Percentiles rank a stretch among this genome's conserved stretches.
These are phyloP conservation scores for Colletotrichum horii DNA, from an alignment of 2,329 filamentous ascomycete species.

Conservation along the genomic window DNA sequence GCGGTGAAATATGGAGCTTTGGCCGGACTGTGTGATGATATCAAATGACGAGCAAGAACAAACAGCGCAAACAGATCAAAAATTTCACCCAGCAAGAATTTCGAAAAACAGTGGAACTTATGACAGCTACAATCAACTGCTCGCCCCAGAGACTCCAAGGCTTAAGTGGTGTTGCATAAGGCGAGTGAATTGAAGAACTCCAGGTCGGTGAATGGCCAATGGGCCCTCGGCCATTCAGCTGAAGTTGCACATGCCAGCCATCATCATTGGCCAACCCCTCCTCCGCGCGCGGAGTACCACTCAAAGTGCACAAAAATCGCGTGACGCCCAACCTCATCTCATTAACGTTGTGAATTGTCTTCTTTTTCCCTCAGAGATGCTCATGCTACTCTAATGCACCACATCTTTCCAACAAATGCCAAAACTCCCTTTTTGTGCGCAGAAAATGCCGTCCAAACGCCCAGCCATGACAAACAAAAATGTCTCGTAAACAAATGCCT, in stretches of 20 bases:
- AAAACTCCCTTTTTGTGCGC: background rate
- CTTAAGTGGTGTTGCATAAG: too few species aligned
- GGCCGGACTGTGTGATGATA: too few species aligned
- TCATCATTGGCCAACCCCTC: background rate
- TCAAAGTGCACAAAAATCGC: background rate
- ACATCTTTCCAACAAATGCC: background rate
- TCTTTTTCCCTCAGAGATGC: background rate
- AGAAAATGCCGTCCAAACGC: background rate
- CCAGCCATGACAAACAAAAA: background rate
- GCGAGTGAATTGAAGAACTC: background rate
- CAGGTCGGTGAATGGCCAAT: background rate
- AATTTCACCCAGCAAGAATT: too few species aligned
- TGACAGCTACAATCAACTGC: too few species aligned
- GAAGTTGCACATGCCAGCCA: background rate
- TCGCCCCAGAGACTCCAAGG: too few species aligned
- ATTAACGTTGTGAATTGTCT: background rate
- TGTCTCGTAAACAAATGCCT: background rate
- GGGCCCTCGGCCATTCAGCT: background rate
- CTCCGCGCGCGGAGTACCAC: background rate
- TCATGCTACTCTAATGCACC: background rate
- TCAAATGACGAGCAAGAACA: too few species aligned
- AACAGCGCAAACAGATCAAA: too few species aligned
- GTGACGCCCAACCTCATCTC: background rate
- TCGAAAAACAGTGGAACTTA: too few species aligned
- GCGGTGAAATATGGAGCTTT: too few species aligned